Base-by-base conservation (phyloP, 257 asterid genomes). In the Cinchona pubescens region DNA sequence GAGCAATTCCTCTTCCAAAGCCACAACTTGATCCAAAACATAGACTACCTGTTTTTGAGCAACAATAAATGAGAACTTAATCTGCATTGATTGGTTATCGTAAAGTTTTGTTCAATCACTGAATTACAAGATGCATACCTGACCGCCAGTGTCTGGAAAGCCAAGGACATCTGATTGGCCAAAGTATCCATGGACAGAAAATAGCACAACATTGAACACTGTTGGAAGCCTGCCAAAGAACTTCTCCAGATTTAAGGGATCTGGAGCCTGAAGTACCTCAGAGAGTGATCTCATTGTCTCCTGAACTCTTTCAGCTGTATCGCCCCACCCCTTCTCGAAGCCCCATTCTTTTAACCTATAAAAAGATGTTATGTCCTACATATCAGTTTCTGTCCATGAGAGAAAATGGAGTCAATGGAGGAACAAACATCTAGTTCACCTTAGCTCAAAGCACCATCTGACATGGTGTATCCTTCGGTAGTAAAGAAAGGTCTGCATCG, bases 111-210 rank as follows among this genome's bases (percentile, higher is more conserved):
- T 38, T 40, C 19, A 9, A 43, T 66, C 62, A 10, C n/a, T 42
- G 27, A 65, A 59, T 32, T 75, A 18, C 58, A 38, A 58, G 14
- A 40, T 25, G 34, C 40, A 16, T 70, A 92, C 98, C 96, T 94
- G 98, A 16, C 97, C 98, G 64, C 98, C 97, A 6, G 97, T 94
- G 85, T 94, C 98, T 12, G 98, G 98, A 84, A 94, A 82, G 73
- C 98, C 97, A 72, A 94, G 97, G 60, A 94, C 98, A 72, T 89
- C 88, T 0, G 92, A 82, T 80, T 94, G 97, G 53, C 98, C 98
- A 77, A 94, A 90, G 84, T 90, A 94, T 67, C 97, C 98, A 35
- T 92, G 98, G 16, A 90, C 85, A 35, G 97, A 92, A 72, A 94
- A 90, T 7, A 94, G 83, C 16, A 94, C 97, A 45, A 94, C 86